Conservation (phyloP, 169 alveolate genomes). For the Besnoitia besnoiti region DNA sequence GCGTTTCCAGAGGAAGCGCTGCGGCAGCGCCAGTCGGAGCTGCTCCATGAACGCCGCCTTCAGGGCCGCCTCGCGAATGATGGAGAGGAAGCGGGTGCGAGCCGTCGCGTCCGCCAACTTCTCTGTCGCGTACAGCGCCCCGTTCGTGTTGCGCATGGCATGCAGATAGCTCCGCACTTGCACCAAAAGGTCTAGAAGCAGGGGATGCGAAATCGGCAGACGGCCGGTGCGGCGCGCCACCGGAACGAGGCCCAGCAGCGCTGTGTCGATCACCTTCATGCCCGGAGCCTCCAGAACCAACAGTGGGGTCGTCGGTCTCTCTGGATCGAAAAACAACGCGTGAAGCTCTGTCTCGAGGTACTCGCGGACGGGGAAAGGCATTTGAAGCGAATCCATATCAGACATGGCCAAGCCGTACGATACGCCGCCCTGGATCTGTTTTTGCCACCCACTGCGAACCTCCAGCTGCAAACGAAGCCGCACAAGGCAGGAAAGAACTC, state of each 20-base stretch:
- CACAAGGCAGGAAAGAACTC: neutral
- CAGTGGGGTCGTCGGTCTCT: neutral
- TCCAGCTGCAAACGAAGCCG: neutral
- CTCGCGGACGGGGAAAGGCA: neutral
- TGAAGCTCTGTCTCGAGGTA: neutral
- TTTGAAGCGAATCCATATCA: neutral
- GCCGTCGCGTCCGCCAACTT: neutral
- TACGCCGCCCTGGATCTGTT: neutral
- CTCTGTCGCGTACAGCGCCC: neutral
- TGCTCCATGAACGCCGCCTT: conserved; percentile 1
- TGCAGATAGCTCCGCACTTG: neutral
- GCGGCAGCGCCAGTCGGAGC: neutral
- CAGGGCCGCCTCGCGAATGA: neutral
- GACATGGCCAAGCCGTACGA: neutral
- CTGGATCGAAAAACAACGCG: neutral
- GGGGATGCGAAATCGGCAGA: neutral
- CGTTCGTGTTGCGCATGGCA: neutral
- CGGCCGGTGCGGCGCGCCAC: conserved; percentile 10
- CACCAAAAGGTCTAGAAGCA: neutral
- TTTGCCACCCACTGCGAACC: neutral
- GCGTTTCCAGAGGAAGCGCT: neutral
- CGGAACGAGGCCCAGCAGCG: neutral
- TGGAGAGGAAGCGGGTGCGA: conserved; percentile 2
- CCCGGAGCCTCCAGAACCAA: conserved; percentile 1
- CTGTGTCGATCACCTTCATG: neutral